These are phyloP conservation scores for Colletotrichum tropicicola DNA, from an alignment of 2,329 filamentous ascomycete genomes.

Conservation along the genomic window DNA sequence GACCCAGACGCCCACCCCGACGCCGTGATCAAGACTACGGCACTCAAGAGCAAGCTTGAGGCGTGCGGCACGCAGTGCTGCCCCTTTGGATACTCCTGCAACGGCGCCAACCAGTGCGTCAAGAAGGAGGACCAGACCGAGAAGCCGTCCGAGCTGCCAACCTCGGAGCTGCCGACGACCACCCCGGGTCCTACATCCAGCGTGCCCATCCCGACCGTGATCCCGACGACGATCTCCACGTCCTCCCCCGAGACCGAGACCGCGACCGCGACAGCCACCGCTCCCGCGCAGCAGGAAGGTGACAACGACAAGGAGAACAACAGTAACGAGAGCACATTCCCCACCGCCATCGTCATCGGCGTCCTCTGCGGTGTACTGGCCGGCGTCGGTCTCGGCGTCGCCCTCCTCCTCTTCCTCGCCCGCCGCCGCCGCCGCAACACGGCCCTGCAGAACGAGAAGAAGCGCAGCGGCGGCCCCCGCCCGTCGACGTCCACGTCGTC, in stretches of 20 bases:
- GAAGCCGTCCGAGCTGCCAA: conserved; percentile 34
- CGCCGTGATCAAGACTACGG: conserved; percentile 72
- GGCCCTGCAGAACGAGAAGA: conserved; percentile 29
- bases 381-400: conserved; percentile 47
- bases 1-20: conserved; percentile 64
- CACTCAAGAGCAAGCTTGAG: conserved; percentile 63
- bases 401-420: conserved; percentile 49
- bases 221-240: conserved; percentile 34
- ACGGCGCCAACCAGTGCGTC: conserved; percentile 56
- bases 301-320: conserved; percentile 14
- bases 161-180: conserved; percentile 32
- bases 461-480: conserved; percentile 29
- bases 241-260: conserved; percentile 23
- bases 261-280: conserved; percentile 24
- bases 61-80: conserved; percentile 72
- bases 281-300: conserved; percentile 28
- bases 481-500: conserved; percentile 45
- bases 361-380: conserved; percentile 55
- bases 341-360: conserved; percentile 55
- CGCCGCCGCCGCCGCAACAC: conserved; percentile 41
- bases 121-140: conserved; percentile 59
- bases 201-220: conserved; percentile 33
- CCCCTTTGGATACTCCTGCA: conserved; percentile 76
- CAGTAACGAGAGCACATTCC: conserved; percentile 31
- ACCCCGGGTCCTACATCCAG: conserved; percentile 30